phyloP scores from a whole-genome alignment of 805 yeast genomes.

The Kluyveromyces siamensis region DNA sequence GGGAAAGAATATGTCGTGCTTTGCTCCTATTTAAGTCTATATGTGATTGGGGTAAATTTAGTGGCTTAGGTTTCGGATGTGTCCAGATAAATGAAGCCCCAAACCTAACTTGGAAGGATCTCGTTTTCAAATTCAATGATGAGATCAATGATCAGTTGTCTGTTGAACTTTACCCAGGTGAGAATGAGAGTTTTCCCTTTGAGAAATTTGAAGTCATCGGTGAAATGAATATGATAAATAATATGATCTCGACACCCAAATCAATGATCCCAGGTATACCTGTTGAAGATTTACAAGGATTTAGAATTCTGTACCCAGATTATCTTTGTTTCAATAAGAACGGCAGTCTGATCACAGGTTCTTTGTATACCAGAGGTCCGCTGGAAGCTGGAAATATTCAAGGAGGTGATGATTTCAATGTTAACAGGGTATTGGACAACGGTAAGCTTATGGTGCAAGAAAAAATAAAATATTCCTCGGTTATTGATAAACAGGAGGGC shows the following conservation, averaged over 20 bases:
- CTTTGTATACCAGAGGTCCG: constrained; percentile 24
- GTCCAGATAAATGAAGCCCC: constrained; percentile 1
- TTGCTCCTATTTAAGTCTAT: constrained; percentile 24
- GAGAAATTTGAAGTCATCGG: constrained; percentile 14
- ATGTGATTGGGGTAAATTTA: constrained; percentile 14
- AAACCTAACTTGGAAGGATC: constrained; percentile 8
- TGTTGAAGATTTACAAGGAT: constrained; percentile 27
- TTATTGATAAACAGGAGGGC: constrained; percentile 10
- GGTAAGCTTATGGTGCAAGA: constrained; percentile 2
- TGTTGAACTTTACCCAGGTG: neutral
- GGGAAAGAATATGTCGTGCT: constrained; percentile 26
- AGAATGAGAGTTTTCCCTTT: constrained; percentile 1
- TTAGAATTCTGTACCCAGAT: constrained; percentile 20
- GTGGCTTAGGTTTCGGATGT: constrained; percentile 2
- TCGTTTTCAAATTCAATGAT: constrained; percentile 18
- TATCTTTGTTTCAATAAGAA: constrained; percentile 24
- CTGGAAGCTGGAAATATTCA: constrained; percentile 12
- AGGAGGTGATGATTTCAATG: constrained; percentile 11
- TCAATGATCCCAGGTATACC: constrained; percentile 22
- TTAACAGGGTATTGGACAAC: neutral
- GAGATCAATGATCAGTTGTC: neutral
- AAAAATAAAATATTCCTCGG: neutral
- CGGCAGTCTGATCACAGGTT: constrained; percentile 27
- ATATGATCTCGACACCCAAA: constrained; percentile 15
- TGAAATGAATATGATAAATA: constrained; percentile 12